Evolutionary conservation across 306 rosid genomes (phyloP).

Genomic region (Prunus campanulata): DNA sequence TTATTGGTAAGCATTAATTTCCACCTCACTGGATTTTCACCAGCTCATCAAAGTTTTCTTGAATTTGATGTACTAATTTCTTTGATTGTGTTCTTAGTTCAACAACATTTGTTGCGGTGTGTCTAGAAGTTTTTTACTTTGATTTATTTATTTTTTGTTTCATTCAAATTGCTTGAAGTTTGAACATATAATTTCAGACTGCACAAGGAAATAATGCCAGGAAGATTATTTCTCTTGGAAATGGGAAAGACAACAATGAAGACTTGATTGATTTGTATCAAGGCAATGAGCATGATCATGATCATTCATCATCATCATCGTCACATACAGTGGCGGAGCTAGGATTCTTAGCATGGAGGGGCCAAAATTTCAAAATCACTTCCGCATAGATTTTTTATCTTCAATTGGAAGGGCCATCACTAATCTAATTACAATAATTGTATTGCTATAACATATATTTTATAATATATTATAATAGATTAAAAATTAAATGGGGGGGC

Average conservation of each 20-base stretch:
- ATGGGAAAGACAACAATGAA: constrained; percentile 13
- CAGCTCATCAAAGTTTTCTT: background rate
- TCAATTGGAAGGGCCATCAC: too few relatives aligned
- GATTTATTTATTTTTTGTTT: background rate
- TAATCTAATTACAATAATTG: too few relatives aligned
- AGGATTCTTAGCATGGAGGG: too few relatives aligned
- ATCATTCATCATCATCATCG: constrained; percentile 19
- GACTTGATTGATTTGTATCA: background rate
- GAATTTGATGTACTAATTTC: background rate
- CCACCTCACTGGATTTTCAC: background rate
- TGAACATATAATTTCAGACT: constrained; percentile 21
- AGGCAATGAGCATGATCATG: background rate
- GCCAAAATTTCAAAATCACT: too few relatives aligned
- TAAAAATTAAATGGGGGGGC: too few relatives aligned
- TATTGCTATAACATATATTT: too few relatives aligned
- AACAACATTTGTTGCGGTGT: too few relatives aligned
- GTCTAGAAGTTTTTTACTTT: too few relatives aligned
- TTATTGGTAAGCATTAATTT: constrained; percentile 31
- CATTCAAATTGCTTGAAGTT: background rate
- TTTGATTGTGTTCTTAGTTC: background rate
- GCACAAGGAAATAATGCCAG: constrained; percentile 32
- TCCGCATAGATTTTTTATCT: too few relatives aligned
- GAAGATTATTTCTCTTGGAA: constrained; percentile 22
- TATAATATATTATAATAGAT: too few relatives aligned
- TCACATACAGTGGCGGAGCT: background rate